Base-by-base conservation (phyloP, 176 grass and related monocot species). In the Oropetium thomaeum region DNA sequence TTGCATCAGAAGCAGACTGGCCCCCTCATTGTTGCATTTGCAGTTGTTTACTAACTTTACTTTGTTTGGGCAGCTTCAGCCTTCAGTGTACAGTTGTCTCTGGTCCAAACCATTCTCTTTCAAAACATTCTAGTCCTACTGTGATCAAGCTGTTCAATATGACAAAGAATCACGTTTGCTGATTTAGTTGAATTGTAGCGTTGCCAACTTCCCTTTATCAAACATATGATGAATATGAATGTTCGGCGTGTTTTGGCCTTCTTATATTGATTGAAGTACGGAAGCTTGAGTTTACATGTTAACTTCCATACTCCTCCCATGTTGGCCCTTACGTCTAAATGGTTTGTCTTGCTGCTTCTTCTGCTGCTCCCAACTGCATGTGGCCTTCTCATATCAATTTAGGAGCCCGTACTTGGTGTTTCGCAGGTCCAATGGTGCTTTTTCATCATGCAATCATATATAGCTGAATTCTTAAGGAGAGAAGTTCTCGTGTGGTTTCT, bases 1-100 rank as follows among this genome's bases (percentile, higher is more conserved):
- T 79, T 64, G 11, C 33, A 67, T 59, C 62, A 17, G 58, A 67
- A 39, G 10, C 40, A 64, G 17, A 54, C 8, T 68, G 76, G 63
- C 8, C 31, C 42, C 38, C 58, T 65, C 73, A 31, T 64, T 16
- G 33, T 55, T 60, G 16, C 64, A 11, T 15, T 42, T 65, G 9
- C 62, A 9, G n/a, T 28, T 54, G 37, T 30, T 4, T 35, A n/a
- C n/a, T n/a, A n/a, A n/a, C n/a, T n/a, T n/a, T n/a, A 37, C 23
- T 57, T 19, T 27, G 5, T 0, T 29, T 60, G 12, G 19, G 15
- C 3, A 59, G 30, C 14, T 60, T 15, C 6, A 4, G 20, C 58
- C 20, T 26, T 4, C 22, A 55, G 1, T 11, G 9, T 62, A 20
- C 7, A 8, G 17, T 70, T 59, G 4, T 71, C 26, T 35, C 55